Percentiles rank a stretch among this genome's conserved stretches.
Conservation (phyloP, 2,329 filamentous ascomycete species). For the Hortaea sp. region DNA sequence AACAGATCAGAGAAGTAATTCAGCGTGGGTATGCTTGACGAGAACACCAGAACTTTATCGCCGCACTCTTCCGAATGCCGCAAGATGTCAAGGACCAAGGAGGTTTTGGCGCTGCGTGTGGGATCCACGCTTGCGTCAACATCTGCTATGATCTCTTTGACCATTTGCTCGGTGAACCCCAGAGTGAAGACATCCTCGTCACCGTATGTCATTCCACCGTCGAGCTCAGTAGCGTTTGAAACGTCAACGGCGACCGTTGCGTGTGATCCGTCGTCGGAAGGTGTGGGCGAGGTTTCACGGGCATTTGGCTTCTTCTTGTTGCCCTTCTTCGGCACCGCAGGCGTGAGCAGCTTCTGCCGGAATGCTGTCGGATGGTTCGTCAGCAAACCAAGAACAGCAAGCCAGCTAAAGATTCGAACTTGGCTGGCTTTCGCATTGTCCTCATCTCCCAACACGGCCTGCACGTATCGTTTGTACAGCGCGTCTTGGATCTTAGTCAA, state of each 20-base stretch:
- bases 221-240: background rate
- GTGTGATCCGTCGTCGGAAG: slow-evolving; percentile 4
- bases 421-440: slow-evolving; percentile 28
- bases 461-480: slow-evolving; percentile 50
- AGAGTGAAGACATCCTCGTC: slow-evolving; percentile 23
- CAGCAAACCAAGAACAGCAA: slow-evolving; percentile 43
- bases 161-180: slow-evolving; percentile 26
- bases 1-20: slow-evolving; percentile 57
- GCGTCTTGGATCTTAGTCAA: slow-evolving; percentile 55
- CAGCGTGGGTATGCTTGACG: slow-evolving; percentile 59
- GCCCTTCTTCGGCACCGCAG: slow-evolving; percentile 13
- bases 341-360: slow-evolving; percentile 37
- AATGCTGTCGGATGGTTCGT: slow-evolving; percentile 51
- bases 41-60: slow-evolving; percentile 77
- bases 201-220: slow-evolving; percentile 11
- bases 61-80: slow-evolving; percentile 48
- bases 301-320: background rate
- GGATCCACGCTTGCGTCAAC: slow-evolving; percentile 34
- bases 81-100: slow-evolving; percentile 59
- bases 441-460: slow-evolving; percentile 26
- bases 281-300: background rate
- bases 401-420: slow-evolving; percentile 45
- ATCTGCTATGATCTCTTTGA: slow-evolving; percentile 26
- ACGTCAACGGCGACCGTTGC: slow-evolving; percentile 2
- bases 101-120: slow-evolving; percentile 56